Evolutionary conservation across 352 stramenopile genomes (phyloP).

Genomic region (Phytophthora hibernalis): DNA sequence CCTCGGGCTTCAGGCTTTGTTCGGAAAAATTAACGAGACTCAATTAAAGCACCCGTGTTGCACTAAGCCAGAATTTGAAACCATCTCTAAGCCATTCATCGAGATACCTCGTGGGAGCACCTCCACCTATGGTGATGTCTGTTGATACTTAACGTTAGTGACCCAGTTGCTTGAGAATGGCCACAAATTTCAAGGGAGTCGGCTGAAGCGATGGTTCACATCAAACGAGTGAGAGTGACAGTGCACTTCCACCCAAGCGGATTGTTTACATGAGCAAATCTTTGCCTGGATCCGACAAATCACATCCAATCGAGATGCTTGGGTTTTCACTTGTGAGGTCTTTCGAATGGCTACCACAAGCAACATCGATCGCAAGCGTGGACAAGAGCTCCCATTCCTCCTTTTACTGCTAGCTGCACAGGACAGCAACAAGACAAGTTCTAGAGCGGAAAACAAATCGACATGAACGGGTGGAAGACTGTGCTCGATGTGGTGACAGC

Average conservation of each 20-base stretch:
- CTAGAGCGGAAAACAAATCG: constrained; percentile 11
- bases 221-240: background rate
- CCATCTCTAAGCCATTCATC: no score
- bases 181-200: background rate
- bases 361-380: background rate
- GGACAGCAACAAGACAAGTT: background rate
- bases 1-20: no score
- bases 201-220: background rate
- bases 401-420: constrained; percentile 1
- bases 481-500: constrained; percentile 28
- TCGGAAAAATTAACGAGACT: no score
- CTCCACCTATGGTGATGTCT: no score
- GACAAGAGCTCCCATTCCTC: background rate
- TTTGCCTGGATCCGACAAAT: background rate
- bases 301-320: constrained; percentile 20
- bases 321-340: constrained; percentile 8
- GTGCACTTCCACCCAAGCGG: constrained; percentile 12
- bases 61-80: no score
- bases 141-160: background rate
- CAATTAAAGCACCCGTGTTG: no score
- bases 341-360: background rate
- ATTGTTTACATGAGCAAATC: constrained; percentile 4
- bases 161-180: no score
- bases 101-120: no score
- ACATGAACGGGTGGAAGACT: constrained; percentile 29